A percentile compares a stretch with the other conserved stretches of the same genome.
Evolutionary conservation across 2,329 filamentous ascomycete species (phyloP).

Genomic region (Karstenula rhodostoma): DNA sequence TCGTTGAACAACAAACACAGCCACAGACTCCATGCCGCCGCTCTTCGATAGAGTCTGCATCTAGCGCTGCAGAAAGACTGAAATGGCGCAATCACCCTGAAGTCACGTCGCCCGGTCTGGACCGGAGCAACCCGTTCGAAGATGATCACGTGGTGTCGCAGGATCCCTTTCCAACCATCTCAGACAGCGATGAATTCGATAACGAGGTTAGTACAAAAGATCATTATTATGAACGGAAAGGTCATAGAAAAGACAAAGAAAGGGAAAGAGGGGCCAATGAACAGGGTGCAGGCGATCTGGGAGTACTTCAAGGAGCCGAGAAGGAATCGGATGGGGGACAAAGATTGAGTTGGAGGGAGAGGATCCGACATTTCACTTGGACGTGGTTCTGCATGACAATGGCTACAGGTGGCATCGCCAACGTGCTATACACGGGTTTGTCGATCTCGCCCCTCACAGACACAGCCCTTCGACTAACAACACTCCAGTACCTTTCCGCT

Average conservation of each 20-base stretch:
- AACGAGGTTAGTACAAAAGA: constrained; percentile 1
- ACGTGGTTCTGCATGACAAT: constrained; percentile 79
- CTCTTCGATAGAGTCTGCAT: constrained; percentile 23
- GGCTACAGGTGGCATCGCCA: constrained; percentile 68
- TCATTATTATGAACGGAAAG: not conserved
- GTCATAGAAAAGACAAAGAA: constrained; percentile 15
- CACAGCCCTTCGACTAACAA: constrained; percentile 9
- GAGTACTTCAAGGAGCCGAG: constrained; percentile 1
- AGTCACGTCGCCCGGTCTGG: constrained; percentile 26
- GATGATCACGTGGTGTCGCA: constrained; percentile 10
- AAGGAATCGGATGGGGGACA: constrained; percentile 10
- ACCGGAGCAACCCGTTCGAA: constrained; percentile 33
- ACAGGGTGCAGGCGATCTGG: constrained; percentile 7
- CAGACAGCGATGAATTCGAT: constrained; percentile 6
- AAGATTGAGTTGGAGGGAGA: constrained; percentile 55
- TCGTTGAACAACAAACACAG: not conserved
- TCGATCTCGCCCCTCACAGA: constrained; percentile 9
- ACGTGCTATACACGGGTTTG: constrained; percentile 65
- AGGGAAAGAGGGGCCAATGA: constrained; percentile 60
- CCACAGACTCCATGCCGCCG: not conserved
- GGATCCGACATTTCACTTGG: constrained; percentile 74
- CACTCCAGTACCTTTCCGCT: constrained; percentile 50
- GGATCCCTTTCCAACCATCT: not conserved
- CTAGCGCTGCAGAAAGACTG: constrained; percentile 31
- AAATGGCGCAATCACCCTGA: constrained; percentile 36